These are phyloP conservation scores for Emergomyces africanus DNA, from an alignment of 2,329 filamentous ascomycete genomes.

Conservation along the genomic window DNA sequence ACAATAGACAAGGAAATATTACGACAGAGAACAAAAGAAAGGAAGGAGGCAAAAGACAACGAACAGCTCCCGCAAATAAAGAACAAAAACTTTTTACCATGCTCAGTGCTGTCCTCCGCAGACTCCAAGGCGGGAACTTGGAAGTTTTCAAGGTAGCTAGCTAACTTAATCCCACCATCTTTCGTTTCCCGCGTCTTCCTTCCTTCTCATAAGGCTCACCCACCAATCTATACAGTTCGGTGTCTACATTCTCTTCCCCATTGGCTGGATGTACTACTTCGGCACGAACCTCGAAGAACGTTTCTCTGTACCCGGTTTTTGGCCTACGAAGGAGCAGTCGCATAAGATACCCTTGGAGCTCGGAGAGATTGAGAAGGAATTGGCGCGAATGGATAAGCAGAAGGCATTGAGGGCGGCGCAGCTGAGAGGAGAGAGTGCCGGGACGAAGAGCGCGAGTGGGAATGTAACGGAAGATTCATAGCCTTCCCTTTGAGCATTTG, in stretches of 20 bases:
- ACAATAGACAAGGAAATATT: not conserved
- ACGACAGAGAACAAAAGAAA: not conserved
- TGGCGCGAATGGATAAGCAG: conserved; percentile 52
- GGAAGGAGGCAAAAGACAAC: not conserved
- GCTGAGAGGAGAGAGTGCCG: conserved; percentile 6
- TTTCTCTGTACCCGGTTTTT: conserved; percentile 83
- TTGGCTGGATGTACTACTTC: conserved; percentile 99
- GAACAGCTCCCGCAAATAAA: not conserved
- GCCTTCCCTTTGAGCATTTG: not conserved
- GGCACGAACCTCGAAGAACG: conserved; percentile 92
- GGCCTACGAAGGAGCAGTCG: conserved; percentile 57
- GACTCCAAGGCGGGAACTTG: conserved; percentile 72
- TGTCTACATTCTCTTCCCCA: conserved; percentile 97
- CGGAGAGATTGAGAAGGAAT: conserved; percentile 59
- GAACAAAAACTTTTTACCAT: conserved; percentile 11
- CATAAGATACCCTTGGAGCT: conserved; percentile 41
- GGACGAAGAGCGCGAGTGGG: conserved; percentile 1
- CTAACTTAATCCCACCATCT: not conserved
- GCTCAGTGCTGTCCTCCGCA: conserved; percentile 29
- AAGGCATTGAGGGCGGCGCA: conserved; percentile 30
- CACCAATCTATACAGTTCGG: conserved; percentile 54
- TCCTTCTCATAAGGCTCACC: not conserved
- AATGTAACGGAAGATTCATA: not conserved
- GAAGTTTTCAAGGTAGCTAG: conserved; percentile 78
- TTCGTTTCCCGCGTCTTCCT: not conserved